Evolutionary conservation across 225 moss, liverwort and hornwort genomes (phyloP).

Genomic region (Pleurozium schreberi): DNA sequence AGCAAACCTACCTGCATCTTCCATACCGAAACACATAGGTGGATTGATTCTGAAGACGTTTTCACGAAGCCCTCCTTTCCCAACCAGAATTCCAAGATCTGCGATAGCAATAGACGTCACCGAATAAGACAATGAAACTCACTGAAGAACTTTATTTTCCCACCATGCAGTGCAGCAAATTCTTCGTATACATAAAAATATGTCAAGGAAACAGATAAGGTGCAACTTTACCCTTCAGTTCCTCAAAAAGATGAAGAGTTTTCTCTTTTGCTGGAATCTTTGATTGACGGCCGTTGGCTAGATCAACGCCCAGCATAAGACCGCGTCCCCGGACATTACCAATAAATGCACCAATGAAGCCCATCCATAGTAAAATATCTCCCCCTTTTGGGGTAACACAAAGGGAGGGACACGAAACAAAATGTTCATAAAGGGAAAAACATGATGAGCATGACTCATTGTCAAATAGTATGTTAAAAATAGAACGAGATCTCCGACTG

Average conservation of each 20-base stretch:
- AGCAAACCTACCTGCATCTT: constrained; percentile 19
- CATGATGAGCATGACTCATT: too few relatives aligned
- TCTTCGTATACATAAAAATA: neutral
- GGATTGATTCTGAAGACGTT: constrained; percentile 96
- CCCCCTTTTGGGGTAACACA: too few relatives aligned
- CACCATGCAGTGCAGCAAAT: neutral
- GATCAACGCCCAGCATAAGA: constrained; percentile 89
- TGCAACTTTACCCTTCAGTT: constrained; percentile 59
- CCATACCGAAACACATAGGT: constrained; percentile 43
- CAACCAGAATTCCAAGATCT: constrained; percentile 93
- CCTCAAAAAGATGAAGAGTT: constrained; percentile 73
- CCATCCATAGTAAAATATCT: too few relatives aligned
- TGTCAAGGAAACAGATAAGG: neutral
- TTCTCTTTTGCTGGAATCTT: constrained; percentile 92
- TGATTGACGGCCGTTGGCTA: constrained; percentile 52
- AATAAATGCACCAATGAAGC: constrained; percentile 52
- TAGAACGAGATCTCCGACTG: too few relatives aligned
- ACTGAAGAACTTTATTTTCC: neutral
- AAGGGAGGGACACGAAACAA: too few relatives aligned
- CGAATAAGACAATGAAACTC: neutral
- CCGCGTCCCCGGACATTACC: constrained; percentile 88
- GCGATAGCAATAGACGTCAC: constrained; percentile 5
- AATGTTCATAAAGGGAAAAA: too few relatives aligned
- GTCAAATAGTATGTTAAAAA: too few relatives aligned
- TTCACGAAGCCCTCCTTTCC: constrained; percentile 88